These are phyloP conservation scores for Orbilia javanica DNA, from an alignment of 2,329 filamentous ascomycete genomes.

Conservation along the genomic window DNA sequence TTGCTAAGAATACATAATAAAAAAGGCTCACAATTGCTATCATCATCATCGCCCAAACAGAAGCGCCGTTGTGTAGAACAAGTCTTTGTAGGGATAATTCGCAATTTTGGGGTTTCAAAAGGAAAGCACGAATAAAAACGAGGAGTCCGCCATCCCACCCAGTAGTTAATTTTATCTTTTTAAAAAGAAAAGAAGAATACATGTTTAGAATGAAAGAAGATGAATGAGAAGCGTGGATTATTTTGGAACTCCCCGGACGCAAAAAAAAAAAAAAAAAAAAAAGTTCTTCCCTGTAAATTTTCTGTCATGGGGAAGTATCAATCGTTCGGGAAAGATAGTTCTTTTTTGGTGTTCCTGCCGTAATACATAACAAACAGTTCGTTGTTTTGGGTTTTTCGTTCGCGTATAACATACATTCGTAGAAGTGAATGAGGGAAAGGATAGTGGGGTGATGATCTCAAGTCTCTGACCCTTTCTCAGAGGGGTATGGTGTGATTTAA, in stretches of 20 bases:
- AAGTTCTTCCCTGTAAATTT: conserved; percentile 30
- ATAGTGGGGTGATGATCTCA: conserved; percentile 42
- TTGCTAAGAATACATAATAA: conserved; percentile 55
- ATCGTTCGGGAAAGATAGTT: conserved; percentile 46
- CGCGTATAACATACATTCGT: conserved; percentile 57
- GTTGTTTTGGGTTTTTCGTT: conserved; percentile 47
- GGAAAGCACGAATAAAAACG: conserved; percentile 44
- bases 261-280: conserved; percentile 23
- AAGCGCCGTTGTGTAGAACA: conserved; percentile 20
- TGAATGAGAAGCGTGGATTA: conserved; percentile 11
- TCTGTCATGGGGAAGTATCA: conserved; percentile 25
- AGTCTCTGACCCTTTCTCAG: conserved; percentile 13
- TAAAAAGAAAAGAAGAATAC: conserved; percentile 52
- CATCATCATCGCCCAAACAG: conserved; percentile 11
- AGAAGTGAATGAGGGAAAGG: conserved; percentile 32
- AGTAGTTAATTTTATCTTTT: conserved; percentile 52
- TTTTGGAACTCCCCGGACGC: conserved; percentile 26
- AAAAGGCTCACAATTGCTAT: conserved; percentile 4
- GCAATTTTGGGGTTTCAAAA: conserved; percentile 36
- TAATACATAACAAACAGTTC: conserved; percentile 40
- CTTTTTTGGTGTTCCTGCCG: conserved; percentile 40
- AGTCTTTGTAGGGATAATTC: conserved; percentile 45
- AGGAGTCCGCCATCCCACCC: conserved; percentile 57
- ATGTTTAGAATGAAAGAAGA: conserved; percentile 40
- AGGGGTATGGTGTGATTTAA: conserved; percentile 52